Percentiles rank a stretch among this genome's conserved stretches.
These are phyloP conservation scores for Parathielavia appendiculata DNA, from an alignment of 495 filamentous ascomycete genomes.

Conservation along the genomic window DNA sequence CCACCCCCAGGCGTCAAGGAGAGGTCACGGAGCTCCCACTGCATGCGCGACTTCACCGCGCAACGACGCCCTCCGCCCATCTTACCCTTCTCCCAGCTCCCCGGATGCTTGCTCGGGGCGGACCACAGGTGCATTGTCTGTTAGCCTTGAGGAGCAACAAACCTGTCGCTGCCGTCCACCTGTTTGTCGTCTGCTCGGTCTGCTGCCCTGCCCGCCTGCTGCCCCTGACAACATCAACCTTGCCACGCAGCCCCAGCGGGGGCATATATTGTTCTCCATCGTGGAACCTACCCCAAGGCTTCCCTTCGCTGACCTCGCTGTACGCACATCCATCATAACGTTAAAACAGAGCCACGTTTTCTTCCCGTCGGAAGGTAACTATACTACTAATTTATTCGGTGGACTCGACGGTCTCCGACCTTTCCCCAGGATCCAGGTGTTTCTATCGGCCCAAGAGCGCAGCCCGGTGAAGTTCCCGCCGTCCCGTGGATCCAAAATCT, in stretches of 20 bases:
- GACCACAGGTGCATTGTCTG: conserved; percentile 5
- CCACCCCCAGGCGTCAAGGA: conserved; percentile 13
- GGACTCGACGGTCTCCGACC: conserved; percentile 21
- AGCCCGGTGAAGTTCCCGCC: conserved; percentile 33
- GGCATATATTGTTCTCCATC: conserved; percentile 31
- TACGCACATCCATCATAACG: conserved; percentile 8
- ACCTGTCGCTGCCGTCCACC: conserved; percentile 13
- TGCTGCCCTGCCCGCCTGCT: conserved; percentile 8
- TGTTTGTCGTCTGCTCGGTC: conserved; percentile 11
- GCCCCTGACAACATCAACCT: conserved; percentile 27
- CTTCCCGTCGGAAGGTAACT: neutral
- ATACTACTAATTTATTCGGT: conserved; percentile 13
- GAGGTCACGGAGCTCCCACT: conserved; percentile 26
- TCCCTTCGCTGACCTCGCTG: conserved; percentile 11
- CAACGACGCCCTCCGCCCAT: conserved; percentile 12
- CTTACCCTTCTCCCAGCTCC: conserved; percentile 16
- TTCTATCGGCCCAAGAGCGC: conserved; percentile 23
- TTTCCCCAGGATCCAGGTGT: conserved; percentile 19
- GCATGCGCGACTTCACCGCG: conserved; percentile 27
- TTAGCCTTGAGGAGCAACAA: neutral
- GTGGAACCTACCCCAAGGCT: conserved; percentile 19
- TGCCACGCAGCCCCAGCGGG: conserved; percentile 25
- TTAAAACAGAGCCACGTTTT: conserved; percentile 17
- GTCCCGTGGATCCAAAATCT: conserved; percentile 32
- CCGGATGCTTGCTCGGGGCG: conserved; percentile 15